phyloP scores from a whole-genome alignment of 495 filamentous ascomycete species.

The Ascodesmis nigricans region DNA sequence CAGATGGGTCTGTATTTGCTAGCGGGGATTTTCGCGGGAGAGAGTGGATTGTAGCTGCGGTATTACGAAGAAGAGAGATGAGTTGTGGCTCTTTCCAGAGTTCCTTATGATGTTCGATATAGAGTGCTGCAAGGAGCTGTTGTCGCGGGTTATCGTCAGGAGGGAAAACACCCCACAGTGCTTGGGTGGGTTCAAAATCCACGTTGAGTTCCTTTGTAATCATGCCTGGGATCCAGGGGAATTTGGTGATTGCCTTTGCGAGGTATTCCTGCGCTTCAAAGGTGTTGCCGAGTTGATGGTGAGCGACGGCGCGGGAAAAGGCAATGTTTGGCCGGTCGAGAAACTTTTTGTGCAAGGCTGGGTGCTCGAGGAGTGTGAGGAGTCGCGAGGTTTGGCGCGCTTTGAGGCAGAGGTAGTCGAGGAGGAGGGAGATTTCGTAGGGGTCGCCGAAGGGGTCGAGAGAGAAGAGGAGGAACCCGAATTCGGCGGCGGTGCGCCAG shows the following conservation, averaged over 20 bases:
- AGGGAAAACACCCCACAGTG: constrained; percentile 61
- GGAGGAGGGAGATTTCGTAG: constrained; percentile 51
- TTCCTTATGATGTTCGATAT: constrained; percentile 58
- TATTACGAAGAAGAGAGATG: constrained; percentile 45
- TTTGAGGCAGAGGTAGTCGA: constrained; percentile 67
- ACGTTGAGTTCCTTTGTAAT: constrained; percentile 59
- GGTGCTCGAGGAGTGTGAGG: constrained; percentile 42
- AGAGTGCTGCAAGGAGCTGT: constrained; percentile 46
- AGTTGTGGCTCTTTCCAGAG: constrained; percentile 73
- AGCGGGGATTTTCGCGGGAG: constrained; percentile 8
- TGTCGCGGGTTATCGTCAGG: constrained; percentile 34
- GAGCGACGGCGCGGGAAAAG: constrained; percentile 51
- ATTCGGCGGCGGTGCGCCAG: constrained; percentile 79
- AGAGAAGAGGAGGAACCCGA: constrained; percentile 62
- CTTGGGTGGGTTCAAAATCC: constrained; percentile 38
- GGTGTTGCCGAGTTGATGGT: constrained; percentile 43
- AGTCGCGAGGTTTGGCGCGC: constrained; percentile 55
- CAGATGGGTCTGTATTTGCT: constrained; percentile 23
- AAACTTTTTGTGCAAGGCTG: constrained; percentile 31
- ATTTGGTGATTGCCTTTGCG: constrained; percentile 38
- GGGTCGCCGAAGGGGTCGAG: constrained; percentile 57
- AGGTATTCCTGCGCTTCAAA: constrained; percentile 41
- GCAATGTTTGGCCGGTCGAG: constrained; percentile 38
- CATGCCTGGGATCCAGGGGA: constrained; percentile 61
- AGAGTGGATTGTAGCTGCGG: constrained; percentile 35